Evolutionary conservation across 805 yeast species (phyloP).

Genomic region (Peterozyma xylosa): DNA sequence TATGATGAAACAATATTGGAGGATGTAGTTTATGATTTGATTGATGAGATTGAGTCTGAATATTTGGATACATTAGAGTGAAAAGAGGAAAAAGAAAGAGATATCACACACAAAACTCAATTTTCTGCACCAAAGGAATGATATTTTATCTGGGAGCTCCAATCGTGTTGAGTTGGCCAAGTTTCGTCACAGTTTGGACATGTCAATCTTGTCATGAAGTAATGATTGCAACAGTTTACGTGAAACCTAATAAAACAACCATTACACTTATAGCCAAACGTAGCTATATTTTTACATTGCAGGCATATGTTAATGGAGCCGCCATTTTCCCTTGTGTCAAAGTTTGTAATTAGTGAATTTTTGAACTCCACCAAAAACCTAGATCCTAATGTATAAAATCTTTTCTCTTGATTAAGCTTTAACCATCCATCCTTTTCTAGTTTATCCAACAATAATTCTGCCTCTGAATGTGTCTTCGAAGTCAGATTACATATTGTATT

Average conservation of each 20-base stretch:
- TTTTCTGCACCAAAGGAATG: constrained; percentile 25
- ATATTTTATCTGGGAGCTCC: constrained; percentile 15
- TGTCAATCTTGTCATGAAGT: constrained; percentile 19
- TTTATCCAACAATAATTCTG: constrained; percentile 28
- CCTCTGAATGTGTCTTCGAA: constrained; percentile 25
- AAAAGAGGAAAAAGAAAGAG: constrained; percentile 4
- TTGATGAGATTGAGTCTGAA: constrained; percentile 75
- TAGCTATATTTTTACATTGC: constrained; percentile 46
- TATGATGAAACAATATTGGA: constrained; percentile 69
- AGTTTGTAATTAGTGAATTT: constrained; percentile 33
- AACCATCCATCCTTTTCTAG: constrained; percentile 51
- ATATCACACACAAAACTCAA: constrained; percentile 14
- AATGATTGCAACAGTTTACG: constrained; percentile 16
- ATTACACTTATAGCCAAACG: constrained; percentile 39
- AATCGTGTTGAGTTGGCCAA: constrained; percentile 24
- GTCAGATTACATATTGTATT: constrained; percentile 17
- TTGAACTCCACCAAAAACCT: constrained; percentile 41
- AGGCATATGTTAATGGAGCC: constrained; percentile 37
- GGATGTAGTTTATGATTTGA: constrained; percentile 72
- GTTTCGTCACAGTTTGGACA: constrained; percentile 27
- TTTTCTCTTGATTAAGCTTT: constrained; percentile 22
- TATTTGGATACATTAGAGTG: constrained; percentile 37
- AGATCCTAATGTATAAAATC: constrained; percentile 27
- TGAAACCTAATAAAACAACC: constrained; percentile 36
- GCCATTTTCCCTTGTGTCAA: constrained; percentile 23